Conservation (phyloP, 345 rosid species). For the Eucalyptus cloeziana region DNA sequence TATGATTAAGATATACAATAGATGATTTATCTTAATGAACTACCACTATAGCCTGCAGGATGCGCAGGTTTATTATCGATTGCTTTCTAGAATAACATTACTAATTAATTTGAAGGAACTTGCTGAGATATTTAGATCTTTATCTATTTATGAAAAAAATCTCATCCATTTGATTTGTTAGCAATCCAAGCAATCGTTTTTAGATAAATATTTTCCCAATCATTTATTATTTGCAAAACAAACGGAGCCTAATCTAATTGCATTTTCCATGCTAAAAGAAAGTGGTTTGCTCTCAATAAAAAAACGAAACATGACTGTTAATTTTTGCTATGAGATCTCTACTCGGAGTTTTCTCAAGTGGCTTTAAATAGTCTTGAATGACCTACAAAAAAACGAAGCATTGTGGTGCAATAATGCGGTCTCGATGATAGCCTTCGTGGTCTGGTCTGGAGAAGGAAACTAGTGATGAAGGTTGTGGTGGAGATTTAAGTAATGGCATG, state of each 20-base stretch:
- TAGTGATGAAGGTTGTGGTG: neutral
- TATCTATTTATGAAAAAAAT: neutral
- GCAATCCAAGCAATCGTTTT: too few species aligned
- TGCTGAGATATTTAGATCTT: neutral
- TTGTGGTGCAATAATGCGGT: neutral
- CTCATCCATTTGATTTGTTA: too few species aligned
- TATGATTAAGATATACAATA: neutral
- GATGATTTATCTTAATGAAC: neutral
- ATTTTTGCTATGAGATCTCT: too few species aligned
- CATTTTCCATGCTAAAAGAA: too few species aligned
- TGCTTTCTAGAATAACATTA: neutral
- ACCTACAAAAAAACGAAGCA: neutral
- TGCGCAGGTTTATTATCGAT: neutral
- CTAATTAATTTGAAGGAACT: neutral
- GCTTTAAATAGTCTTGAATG: neutral
- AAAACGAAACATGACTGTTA: rapidly evolving
- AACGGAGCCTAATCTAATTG: too few species aligned
- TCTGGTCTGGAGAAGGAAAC: neutral
- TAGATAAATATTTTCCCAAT: too few species aligned
- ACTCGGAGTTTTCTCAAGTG: too few species aligned
- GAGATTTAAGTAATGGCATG: neutral
- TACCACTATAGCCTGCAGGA: neutral
- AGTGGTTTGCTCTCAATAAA: too few species aligned
- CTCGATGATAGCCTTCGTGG: neutral
- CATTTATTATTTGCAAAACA: too few species aligned